Base-by-base conservation (phyloP, 345 rosid genomes). In the Bretschneidera sinensis region DNA sequence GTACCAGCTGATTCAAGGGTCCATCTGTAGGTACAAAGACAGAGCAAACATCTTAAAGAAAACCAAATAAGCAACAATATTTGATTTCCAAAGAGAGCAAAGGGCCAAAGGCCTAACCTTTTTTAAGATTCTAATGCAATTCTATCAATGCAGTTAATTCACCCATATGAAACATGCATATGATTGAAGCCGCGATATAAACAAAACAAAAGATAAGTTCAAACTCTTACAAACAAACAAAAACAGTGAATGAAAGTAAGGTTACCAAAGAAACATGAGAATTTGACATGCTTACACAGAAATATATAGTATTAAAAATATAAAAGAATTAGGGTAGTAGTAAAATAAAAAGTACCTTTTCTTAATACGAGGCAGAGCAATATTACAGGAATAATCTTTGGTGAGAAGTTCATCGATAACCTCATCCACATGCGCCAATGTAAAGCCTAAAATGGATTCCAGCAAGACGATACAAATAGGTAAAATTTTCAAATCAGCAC, bases 331-430 rank as follows among this genome's bases (percentile, higher is more conserved):
- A 39, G 1, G 1, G 45, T 1, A 39, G 15, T 14, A 13, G n/a
- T n/a, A n/a, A 0, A 54, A 49, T 52, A 64, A 21, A 62, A 47
- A 20, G 51, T 65, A 85, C 96, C 97, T 82, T 81, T 79, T 94
- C 78, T 88, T 94, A 66, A 90, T 77, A 15, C 97, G 88, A 0
- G 96, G 96, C 74, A 94, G 11, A 50, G 95, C 97, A 53, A 90
- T 73, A 64, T 94, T 95, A 73, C 96, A 94, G 11, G 97, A 82
- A 67, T 86, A 94, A 74, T 90, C 97, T 65, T 57, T 82, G 2
- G 96, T 86, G 31, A 94, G 60, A 55, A 90, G 92, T 43, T 94
- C 96, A 62, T 94, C 92, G 16, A 94, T 85, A 58, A 88, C 76
- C 78, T 91, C 92, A 56, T 91, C 99, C 64, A 94, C 91, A 39